These are phyloP conservation scores for Russula foetens DNA, from an alignment of 768 basidiomycete genomes.

Conservation along the genomic window DNA sequence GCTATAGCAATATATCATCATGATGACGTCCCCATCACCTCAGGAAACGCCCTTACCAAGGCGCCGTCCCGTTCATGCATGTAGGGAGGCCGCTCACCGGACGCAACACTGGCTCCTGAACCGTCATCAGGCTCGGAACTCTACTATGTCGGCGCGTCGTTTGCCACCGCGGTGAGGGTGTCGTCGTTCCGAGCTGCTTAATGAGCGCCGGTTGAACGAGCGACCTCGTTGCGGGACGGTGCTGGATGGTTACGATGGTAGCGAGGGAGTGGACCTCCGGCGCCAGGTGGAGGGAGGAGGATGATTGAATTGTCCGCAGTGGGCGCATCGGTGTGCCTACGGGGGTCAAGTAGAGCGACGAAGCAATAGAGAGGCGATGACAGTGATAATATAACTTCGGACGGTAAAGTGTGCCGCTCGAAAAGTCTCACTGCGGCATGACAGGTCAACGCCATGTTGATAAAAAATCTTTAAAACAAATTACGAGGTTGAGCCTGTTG, in stretches of 20 bases:
- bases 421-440: constrained; percentile 82
- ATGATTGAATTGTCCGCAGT: constrained; percentile 44
- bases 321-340: constrained; percentile 33
- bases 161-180: constrained; percentile 63
- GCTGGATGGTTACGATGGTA: constrained; percentile 92
- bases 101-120: too few relatives aligned
- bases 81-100: too few relatives aligned
- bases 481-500: constrained; percentile 84
- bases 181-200: constrained; percentile 78
- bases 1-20: too few relatives aligned
- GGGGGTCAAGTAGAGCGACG: constrained; percentile 61
- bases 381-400: constrained; percentile 68
- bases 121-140: too few relatives aligned
- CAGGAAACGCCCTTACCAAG: too few relatives aligned
- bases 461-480: background rate
- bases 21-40: too few relatives aligned
- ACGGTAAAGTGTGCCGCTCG: constrained; percentile 80
- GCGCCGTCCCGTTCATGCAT: too few relatives aligned
- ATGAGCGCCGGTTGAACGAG: constrained; percentile 89
- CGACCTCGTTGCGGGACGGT: constrained; percentile 84
- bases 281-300: constrained; percentile 41
- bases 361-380: constrained; percentile 71
- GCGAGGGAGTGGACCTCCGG: constrained; percentile 39
- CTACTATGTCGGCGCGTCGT: too few relatives aligned
- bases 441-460: background rate